Base-by-base conservation (phyloP, 2,329 filamentous ascomycete species). In the Colletotrichum spaethianum region DNA sequence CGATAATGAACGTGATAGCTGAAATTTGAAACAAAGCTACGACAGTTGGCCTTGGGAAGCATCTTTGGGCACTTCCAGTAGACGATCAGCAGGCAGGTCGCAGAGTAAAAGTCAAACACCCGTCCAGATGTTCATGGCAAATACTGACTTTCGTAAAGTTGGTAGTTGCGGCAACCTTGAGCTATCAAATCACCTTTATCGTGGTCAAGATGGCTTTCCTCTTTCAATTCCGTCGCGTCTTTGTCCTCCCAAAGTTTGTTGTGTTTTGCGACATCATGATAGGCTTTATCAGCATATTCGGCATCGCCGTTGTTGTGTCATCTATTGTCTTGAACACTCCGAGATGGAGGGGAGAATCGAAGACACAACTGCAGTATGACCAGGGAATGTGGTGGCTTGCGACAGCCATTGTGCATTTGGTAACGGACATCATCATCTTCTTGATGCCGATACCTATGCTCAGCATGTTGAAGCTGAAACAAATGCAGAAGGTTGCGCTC, bases 371-470 rank as follows among this genome's bases (percentile, higher is more conserved):
- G 38, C 40, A 46, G 9, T 70, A 70, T 6, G 6, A 72, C 5
- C 65, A 72, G 28, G 11, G 5, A 6, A 14, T 42, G 2, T 73
- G 70, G 70, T 73, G 67, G 67, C 18, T 67, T 2, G 67, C 26
- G 7, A 72, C 70, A 1, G 44, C 55, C 18, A 16, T 26, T 8
- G 67, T 73, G 11, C 67, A 71, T 52, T 26, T 73, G 28, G 33
- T 40, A 23, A 73, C 67, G 3, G 70, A 73, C 33, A 62, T 73
- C n/a, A 48, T 73, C n/a, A 67, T 73, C 14, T 62, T 73, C 12
- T 11, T 66, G 26, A 71, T 73, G 70, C 70, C 70, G 2, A 62
- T 73, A 3, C 67, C 70, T 11, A 23, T 73, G 33, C 20, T 72
- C 20, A 42, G 33, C 20, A 61, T n/a, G 33, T 12, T 73, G 16